Conservation (phyloP, 2,329 filamentous ascomycete genomes). For the Proliferodiscus dingleyae region DNA sequence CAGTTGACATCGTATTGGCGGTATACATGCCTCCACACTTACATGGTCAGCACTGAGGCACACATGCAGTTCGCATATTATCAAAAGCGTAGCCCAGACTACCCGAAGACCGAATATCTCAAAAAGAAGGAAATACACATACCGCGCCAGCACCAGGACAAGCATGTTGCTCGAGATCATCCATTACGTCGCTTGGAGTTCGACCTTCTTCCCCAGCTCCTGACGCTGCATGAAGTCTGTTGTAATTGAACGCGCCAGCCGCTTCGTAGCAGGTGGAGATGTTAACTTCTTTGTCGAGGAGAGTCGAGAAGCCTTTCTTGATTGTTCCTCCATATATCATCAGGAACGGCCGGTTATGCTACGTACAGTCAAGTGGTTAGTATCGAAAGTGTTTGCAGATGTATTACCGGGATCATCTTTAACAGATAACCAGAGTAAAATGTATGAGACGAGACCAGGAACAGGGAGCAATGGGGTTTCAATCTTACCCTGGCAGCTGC, state of each 20-base stretch:
- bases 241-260: constrained; percentile 75
- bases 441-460: too few relatives aligned
- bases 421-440: too few relatives aligned
- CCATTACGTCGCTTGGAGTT: constrained; percentile 71
- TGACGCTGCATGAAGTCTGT: constrained; percentile 66
- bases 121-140: too few relatives aligned
- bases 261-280: constrained; percentile 87
- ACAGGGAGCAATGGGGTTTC: too few relatives aligned
- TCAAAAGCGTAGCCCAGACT: too few relatives aligned
- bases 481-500: constrained; percentile 7
- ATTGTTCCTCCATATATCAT: constrained; percentile 97
- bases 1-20: constrained; percentile 71
- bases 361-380: constrained; percentile 51
- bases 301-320: constrained; percentile 73
- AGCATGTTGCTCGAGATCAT: constrained; percentile 67
- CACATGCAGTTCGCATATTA: too few relatives aligned
- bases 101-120: too few relatives aligned
- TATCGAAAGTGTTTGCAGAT: not conserved
- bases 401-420: too few relatives aligned
- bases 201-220: constrained; percentile 57
- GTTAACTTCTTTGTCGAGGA: constrained; percentile 76
- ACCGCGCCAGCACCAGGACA: constrained; percentile 61
- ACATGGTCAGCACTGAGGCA: too few relatives aligned
- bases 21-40: constrained; percentile 72
- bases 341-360: constrained; percentile 81